These are phyloP conservation scores for Neurospora tetraspora DNA, from an alignment of 495 filamentous ascomycete species.

Conservation along the genomic window DNA sequence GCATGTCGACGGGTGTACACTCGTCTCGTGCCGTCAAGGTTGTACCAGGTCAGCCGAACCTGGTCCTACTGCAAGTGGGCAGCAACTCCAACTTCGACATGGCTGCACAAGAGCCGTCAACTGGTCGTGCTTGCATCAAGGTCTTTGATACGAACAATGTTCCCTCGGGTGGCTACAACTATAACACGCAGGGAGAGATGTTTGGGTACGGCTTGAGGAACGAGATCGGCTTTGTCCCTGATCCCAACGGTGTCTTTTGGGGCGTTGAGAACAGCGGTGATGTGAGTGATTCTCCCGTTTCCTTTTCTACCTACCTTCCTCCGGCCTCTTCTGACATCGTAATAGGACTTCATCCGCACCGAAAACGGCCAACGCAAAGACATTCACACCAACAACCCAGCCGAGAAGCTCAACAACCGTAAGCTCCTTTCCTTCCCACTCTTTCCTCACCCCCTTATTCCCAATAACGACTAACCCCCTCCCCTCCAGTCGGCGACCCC, in stretches of 20 bases:
- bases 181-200: constrained; percentile 41
- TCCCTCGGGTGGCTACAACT: constrained; percentile 32
- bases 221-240: constrained; percentile 53
- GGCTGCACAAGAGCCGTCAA: constrained; percentile 30
- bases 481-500: constrained; percentile 25
- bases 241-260: constrained; percentile 52
- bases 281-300: constrained; percentile 12
- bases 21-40: constrained; percentile 51
- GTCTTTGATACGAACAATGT: constrained; percentile 47
- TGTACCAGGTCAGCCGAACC: constrained; percentile 38
- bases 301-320: too few relatives aligned
- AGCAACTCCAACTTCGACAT: constrained; percentile 51
- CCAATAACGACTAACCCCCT: neutral
- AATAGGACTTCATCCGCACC: constrained; percentile 23
- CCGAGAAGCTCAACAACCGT: constrained; percentile 61
- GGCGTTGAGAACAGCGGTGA: constrained; percentile 63
- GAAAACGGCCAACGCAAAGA: constrained; percentile 37
- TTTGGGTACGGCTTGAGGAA: constrained; percentile 61
- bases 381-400: constrained; percentile 58
- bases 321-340: too few relatives aligned
- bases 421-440: constrained; percentile 10
- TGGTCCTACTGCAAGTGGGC: constrained; percentile 49
- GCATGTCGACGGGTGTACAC: constrained; percentile 50
- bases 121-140: constrained; percentile 51
- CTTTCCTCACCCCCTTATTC: neutral